These are phyloP conservation scores for Coniochaeta sp. DNA, from an alignment of 2,329 filamentous ascomycete species.

Conservation along the genomic window DNA sequence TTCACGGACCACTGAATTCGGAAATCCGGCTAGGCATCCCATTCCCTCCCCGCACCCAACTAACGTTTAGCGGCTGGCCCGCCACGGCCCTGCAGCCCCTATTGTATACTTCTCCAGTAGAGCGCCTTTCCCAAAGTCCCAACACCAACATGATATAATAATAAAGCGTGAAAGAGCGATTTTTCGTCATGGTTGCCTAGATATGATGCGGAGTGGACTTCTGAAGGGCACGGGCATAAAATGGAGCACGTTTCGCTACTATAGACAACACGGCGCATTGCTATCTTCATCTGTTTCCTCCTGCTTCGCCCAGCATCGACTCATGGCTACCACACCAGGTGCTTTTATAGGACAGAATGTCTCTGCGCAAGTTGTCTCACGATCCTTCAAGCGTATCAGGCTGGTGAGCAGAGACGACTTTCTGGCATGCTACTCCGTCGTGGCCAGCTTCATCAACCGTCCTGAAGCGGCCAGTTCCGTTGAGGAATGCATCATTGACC, in stretches of 20 bases:
- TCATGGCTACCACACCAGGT: background rate
- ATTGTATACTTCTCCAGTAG: too few relatives aligned
- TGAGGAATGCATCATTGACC: background rate
- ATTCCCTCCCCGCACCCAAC: too few relatives aligned
- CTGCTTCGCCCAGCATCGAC: background rate
- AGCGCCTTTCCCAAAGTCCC: too few relatives aligned
- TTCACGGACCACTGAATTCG: too few relatives aligned
- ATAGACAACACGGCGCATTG: background rate
- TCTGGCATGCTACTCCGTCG: background rate
- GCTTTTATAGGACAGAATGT: background rate
- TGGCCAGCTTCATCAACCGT: background rate
- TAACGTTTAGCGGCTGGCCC: too few relatives aligned
- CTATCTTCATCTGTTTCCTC: background rate
- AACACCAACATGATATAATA: too few relatives aligned
- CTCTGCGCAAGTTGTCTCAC: background rate
- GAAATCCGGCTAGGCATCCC: too few relatives aligned
- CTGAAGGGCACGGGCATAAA: background rate
- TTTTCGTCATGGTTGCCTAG: too few relatives aligned
- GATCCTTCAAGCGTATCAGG: conserved; percentile 2
- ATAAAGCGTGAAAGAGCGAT: too few relatives aligned
- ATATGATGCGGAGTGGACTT: too few relatives aligned
- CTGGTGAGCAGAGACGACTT: background rate
- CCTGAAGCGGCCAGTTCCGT: background rate
- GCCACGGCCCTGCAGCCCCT: too few relatives aligned
- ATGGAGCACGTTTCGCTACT: background rate